Percentiles rank a stretch among this genome's conserved stretches.
phyloP scores from a whole-genome alignment of 2,329 filamentous ascomycete genomes.

The Dendrostoma leiphaemia region DNA sequence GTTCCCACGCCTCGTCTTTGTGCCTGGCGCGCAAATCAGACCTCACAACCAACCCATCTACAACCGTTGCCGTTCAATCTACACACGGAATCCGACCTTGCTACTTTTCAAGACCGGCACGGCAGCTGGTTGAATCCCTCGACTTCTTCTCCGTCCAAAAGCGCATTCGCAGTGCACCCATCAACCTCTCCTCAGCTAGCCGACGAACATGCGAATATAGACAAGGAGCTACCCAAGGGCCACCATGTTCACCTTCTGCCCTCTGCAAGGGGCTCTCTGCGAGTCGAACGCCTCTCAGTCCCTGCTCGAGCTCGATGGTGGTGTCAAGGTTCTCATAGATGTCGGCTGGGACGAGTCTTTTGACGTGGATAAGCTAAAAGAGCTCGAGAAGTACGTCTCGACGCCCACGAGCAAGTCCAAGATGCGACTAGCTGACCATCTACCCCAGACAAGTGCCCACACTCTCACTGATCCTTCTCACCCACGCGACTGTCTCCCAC shows the following conservation, averaged over 20 bases:
- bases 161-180: neutral
- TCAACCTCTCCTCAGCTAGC: neutral
- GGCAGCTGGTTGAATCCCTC: neutral
- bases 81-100: neutral
- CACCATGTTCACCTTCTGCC: conserved; percentile 93
- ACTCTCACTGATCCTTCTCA: conserved; percentile 88
- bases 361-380: conserved; percentile 74
- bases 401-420: conserved; percentile 4
- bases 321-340: conserved; percentile 91
- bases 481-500: conserved; percentile 88
- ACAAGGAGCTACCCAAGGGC: conserved; percentile 10
- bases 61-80: neutral
- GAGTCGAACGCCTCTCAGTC: conserved; percentile 87
- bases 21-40: neutral
- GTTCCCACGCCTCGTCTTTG: neutral
- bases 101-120: no score
- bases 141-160: neutral
- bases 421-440: no score
- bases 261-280: conserved; percentile 86
- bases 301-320: conserved; percentile 93
- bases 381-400: conserved; percentile 81
- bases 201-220: conserved; percentile 13
- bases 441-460: conserved; percentile 76
- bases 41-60: neutral
- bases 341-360: conserved; percentile 96